phyloP scores from a whole-genome alignment of 2,329 filamentous ascomycete species.

The Macrophomina tecta region DNA sequence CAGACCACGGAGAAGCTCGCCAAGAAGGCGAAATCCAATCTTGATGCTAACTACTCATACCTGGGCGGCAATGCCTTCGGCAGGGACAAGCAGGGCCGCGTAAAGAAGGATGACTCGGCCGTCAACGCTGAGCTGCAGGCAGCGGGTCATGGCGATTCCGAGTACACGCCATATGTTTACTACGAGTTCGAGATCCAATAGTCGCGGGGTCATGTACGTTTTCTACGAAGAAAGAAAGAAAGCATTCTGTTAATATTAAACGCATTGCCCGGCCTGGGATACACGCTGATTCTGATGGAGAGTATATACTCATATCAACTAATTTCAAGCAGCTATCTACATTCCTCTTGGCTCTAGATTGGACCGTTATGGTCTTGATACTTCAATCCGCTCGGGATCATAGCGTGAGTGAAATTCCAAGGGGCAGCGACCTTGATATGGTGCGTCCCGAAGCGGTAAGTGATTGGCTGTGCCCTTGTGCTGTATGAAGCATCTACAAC shows the following conservation, averaged over 20 bases:
- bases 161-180: constrained; percentile 96
- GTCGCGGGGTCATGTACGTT: not conserved
- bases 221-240: constrained; percentile 16
- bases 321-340: no score
- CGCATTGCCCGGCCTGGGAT: constrained; percentile 1
- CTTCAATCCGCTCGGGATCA: no score
- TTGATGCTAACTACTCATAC: constrained; percentile 88
- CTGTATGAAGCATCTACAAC: constrained; percentile 71
- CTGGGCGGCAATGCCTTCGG: constrained; percentile 94
- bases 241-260: constrained; percentile 24
- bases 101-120: constrained; percentile 85
- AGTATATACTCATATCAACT: not conserved
- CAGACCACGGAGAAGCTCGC: constrained; percentile 83
- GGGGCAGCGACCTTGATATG: no score
- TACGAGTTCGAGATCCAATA: constrained; percentile 82
- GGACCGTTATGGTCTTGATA: no score
- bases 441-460: constrained; percentile 40
- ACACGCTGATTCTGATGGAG: not conserved
- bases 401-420: no score
- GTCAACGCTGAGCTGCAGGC: constrained; percentile 84
- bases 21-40: constrained; percentile 69
- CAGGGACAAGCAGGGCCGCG: constrained; percentile 87
- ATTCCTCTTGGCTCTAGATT: no score
- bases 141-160: constrained; percentile 71
- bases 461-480: constrained; percentile 77